Percentiles rank a stretch among this genome's conserved stretches.
These are phyloP conservation scores for Coprinopsis cinerea DNA, from an alignment of 768 basidiomycete species.

Conservation along the genomic window DNA sequence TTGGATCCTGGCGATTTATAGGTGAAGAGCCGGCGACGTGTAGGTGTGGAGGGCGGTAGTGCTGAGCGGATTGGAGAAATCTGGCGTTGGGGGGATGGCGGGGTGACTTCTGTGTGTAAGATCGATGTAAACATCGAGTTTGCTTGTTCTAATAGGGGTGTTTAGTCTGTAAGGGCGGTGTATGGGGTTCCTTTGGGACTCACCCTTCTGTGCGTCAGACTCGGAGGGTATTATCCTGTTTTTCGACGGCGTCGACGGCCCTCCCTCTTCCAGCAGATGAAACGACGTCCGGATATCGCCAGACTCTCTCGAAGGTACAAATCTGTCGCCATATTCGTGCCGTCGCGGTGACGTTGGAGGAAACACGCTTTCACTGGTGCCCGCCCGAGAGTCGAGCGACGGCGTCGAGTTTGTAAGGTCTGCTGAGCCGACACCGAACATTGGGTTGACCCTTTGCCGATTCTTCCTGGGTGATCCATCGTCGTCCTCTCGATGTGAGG, in stretches of 20 bases:
- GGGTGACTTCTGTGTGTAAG: constrained; percentile 73
- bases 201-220: constrained; percentile 74
- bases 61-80: constrained; percentile 43
- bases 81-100: constrained; percentile 56
- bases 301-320: constrained; percentile 60
- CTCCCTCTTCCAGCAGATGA: constrained; percentile 54
- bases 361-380: constrained; percentile 45
- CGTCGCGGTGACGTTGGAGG: constrained; percentile 26
- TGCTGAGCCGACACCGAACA: constrained; percentile 41
- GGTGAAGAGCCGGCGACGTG: constrained; percentile 57
- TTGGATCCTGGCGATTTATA: constrained; percentile 66
- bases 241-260: constrained; percentile 55
- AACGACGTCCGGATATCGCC: constrained; percentile 64
- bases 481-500: constrained; percentile 57
- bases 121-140: constrained; percentile 77
- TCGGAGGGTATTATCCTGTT: constrained; percentile 60
- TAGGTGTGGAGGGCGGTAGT: constrained; percentile 43
- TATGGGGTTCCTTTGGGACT: constrained; percentile 11
- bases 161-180: background rate
- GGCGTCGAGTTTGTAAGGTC: constrained; percentile 43
- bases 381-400: constrained; percentile 48
- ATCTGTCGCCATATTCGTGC: constrained; percentile 55
- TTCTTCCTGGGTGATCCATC: constrained; percentile 35
- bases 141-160: constrained; percentile 58
- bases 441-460: constrained; percentile 27